Conservation (phyloP, 2,329 filamentous ascomycete species). For the Colletotrichum orchidophilum region DNA sequence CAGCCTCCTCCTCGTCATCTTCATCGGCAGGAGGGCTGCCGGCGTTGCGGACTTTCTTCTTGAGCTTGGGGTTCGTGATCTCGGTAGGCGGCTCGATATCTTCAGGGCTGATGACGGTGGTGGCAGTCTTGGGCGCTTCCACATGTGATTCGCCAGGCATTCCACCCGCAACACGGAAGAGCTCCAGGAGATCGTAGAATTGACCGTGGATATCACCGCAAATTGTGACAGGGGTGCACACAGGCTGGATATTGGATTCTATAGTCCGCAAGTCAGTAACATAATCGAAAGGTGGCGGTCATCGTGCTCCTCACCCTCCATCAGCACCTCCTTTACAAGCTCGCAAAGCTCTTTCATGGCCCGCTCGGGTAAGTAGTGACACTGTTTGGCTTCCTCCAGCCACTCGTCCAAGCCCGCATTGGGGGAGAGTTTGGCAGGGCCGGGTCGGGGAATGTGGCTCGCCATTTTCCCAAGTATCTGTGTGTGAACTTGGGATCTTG, state of each 20-base stretch:
- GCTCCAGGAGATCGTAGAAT: slow-evolving; percentile 96
- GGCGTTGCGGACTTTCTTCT: slow-evolving; percentile 81
- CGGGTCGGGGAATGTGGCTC: slow-evolving; percentile 80
- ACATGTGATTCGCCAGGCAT: slow-evolving; percentile 88
- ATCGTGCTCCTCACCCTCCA: slow-evolving; percentile 76
- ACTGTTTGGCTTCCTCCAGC: slow-evolving; percentile 96
- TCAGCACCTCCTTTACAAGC: slow-evolving; percentile 97
- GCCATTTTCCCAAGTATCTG: slow-evolving; percentile 46
- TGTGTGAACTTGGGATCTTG: background rate
- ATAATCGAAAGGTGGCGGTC: background rate
- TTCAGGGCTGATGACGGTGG: slow-evolving; percentile 84
- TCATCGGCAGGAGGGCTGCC: slow-evolving; percentile 59
- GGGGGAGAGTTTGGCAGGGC: slow-evolving; percentile 84
- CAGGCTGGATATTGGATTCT: slow-evolving; percentile 99
- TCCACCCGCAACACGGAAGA: slow-evolving; percentile 95
- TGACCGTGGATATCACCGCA: slow-evolving; percentile 99
- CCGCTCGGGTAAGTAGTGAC: slow-evolving; percentile 93
- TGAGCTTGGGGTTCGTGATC: slow-evolving; percentile 87
- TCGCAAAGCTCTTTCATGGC: slow-evolving; percentile 99
- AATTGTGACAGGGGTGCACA: slow-evolving; percentile 93
- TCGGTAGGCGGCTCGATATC: slow-evolving; percentile 91
- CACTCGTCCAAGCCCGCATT: slow-evolving; percentile 94
- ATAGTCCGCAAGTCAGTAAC: slow-evolving; percentile 21
- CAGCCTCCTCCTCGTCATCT: slow-evolving; percentile 59
- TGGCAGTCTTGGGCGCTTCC: slow-evolving; percentile 73